Percentiles rank a stretch among this genome's conserved stretches.
These are phyloP conservation scores for Hypoxylon lienhwacheense DNA, from an alignment of 495 filamentous ascomycete species.

Conservation along the genomic window DNA sequence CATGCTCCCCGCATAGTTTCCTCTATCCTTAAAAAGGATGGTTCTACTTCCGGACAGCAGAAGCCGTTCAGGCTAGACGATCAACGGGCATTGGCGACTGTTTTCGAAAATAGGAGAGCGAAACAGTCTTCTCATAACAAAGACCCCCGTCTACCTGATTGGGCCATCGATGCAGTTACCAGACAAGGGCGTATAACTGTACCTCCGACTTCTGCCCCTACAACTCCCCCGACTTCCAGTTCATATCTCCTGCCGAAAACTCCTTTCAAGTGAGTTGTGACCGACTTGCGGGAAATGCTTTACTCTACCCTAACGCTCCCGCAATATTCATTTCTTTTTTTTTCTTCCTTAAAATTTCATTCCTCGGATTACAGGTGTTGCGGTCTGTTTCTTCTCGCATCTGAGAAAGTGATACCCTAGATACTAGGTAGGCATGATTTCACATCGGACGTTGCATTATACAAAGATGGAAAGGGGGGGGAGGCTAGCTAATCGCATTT, in stretches of 20 bases:
- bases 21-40: conserved; percentile 1
- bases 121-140: conserved; percentile 19
- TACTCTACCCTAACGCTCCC: no score
- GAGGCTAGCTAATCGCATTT: no score
- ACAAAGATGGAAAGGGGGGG: no score
- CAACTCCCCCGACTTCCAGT: neutral
- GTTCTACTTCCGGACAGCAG: neutral
- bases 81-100: conserved; percentile 28
- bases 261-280: conserved; percentile 13
- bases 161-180: conserved; percentile 31
- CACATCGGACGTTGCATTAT: no score
- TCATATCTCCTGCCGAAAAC: conserved; percentile 10
- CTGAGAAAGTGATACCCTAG: no score
- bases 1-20: conserved; percentile 18
- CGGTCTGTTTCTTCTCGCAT: neutral
- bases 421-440: no score
- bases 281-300: neutral
- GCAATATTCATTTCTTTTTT: no score
- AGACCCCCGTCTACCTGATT: conserved; percentile 31
- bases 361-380: neutral
- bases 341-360: neutral
- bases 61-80: conserved; percentile 33
- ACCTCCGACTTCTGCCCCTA: conserved; percentile 8
- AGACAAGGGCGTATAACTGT: conserved; percentile 21
- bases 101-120: conserved; percentile 29